phyloP scores from a whole-genome alignment of 257 asterid species.

The Eucommia ulmoides region DNA sequence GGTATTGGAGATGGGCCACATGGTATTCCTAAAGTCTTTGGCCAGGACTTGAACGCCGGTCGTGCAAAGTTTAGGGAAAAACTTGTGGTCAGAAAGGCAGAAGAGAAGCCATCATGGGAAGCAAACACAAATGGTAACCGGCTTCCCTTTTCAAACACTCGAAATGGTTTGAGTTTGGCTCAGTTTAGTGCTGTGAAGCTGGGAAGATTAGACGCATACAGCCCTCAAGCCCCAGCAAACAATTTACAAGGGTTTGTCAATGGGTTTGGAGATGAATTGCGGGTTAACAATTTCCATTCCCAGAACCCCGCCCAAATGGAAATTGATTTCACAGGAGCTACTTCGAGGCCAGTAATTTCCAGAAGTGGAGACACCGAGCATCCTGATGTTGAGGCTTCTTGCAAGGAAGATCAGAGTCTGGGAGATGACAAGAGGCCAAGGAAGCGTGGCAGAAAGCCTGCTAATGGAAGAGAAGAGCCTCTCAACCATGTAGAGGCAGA shows the following conservation, averaged over 20 bases:
- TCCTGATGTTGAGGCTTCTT: constrained; percentile 60
- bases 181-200: constrained; percentile 23
- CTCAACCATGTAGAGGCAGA: constrained; percentile 88
- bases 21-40: constrained; percentile 44
- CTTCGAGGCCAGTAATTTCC: constrained; percentile 33
- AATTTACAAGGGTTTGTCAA: constrained; percentile 19
- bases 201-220: constrained; percentile 25
- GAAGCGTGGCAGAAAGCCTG: constrained; percentile 87
- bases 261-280: constrained; percentile 34
- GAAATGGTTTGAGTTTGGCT: constrained; percentile 34
- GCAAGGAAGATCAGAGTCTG: constrained; percentile 41
- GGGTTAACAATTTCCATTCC: constrained; percentile 29
- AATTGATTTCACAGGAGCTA: constrained; percentile 49
- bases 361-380: constrained; percentile 51
- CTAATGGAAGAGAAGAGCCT: constrained; percentile 83
- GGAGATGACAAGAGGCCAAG: constrained; percentile 57
- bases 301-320: constrained; percentile 56
- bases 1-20: constrained; percentile 23
- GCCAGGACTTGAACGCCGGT: constrained; percentile 44
- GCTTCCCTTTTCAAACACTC: constrained; percentile 23
- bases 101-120: constrained; percentile 23
- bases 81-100: constrained; percentile 24
- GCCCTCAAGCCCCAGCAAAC: constrained; percentile 28
- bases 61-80: constrained; percentile 32
- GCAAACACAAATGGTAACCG: constrained; percentile 25